Conservation (phyloP, 2,329 filamentous ascomycete genomes). For the Botryosphaeria dothidea region DNA sequence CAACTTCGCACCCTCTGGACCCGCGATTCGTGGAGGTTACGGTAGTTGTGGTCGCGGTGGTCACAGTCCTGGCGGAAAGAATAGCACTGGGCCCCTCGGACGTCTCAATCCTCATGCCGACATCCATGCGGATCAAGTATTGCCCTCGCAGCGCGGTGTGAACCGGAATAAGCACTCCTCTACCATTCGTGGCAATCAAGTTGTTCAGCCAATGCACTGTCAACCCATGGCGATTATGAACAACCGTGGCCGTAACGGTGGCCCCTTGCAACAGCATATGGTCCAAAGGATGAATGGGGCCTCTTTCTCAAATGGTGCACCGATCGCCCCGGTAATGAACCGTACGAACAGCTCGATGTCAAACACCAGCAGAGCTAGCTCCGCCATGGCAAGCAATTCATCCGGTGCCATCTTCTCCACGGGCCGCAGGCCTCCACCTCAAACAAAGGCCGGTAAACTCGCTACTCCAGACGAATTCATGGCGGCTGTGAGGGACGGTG, state of each 20-base stretch:
- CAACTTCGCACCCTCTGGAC: neutral
- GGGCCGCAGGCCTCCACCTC: neutral
- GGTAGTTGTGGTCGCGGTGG: neutral
- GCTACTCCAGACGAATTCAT: conserved; percentile 7
- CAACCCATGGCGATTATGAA: neutral
- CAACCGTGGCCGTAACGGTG: neutral
- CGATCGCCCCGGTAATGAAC: neutral
- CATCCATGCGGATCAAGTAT: neutral
- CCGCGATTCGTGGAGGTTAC: neutral
- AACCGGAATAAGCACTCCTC: neutral
- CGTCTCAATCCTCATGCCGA: conserved; percentile 1
- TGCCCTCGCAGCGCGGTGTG: neutral
- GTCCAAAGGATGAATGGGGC: neutral
- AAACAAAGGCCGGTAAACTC: neutral
- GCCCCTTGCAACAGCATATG: neutral
- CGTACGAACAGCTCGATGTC: neutral
- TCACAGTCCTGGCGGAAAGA: neutral
- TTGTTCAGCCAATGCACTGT: neutral
- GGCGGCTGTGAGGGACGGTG: neutral
- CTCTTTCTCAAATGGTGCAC: neutral
- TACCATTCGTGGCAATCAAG: neutral
- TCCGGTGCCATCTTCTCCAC: neutral
- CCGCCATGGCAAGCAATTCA: neutral
- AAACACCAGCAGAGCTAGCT: neutral
- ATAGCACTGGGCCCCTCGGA: neutral